These are phyloP conservation scores for Aspergillus quadrilineatus DNA, from an alignment of 2,329 filamentous ascomycete genomes.

Conservation along the genomic window DNA sequence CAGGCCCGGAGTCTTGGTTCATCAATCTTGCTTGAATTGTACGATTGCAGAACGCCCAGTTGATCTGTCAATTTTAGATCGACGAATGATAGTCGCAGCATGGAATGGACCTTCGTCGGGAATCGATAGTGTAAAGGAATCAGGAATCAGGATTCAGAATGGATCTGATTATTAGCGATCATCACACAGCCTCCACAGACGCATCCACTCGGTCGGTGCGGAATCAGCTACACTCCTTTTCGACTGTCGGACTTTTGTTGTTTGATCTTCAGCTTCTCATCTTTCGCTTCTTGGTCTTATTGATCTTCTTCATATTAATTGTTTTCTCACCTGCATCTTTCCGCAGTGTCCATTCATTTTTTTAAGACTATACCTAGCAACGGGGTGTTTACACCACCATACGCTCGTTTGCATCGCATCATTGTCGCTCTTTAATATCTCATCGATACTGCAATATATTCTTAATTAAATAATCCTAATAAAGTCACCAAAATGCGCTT, in stretches of 20 bases:
- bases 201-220: neutral
- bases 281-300: neutral
- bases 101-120: neutral
- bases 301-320: no score
- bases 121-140: neutral
- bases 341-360: neutral
- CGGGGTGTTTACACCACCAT: neutral
- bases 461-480: neutral
- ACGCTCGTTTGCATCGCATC: neutral
- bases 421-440: neutral
- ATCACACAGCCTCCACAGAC: neutral
- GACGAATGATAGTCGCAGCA: neutral
- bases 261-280: neutral
- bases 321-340: neutral
- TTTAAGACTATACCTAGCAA: neutral
- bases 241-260: neutral
- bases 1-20: neutral
- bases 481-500: constrained; percentile 17
- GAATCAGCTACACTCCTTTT: neutral
- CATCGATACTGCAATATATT: neutral
- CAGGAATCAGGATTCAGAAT: neutral
- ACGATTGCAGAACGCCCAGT: neutral
- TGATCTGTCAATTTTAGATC: neutral
- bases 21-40: neutral
- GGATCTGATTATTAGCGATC: neutral